Base-by-base conservation (phyloP, 2,329 filamentous ascomycete species). In the Aspergillus sp. region DNA sequence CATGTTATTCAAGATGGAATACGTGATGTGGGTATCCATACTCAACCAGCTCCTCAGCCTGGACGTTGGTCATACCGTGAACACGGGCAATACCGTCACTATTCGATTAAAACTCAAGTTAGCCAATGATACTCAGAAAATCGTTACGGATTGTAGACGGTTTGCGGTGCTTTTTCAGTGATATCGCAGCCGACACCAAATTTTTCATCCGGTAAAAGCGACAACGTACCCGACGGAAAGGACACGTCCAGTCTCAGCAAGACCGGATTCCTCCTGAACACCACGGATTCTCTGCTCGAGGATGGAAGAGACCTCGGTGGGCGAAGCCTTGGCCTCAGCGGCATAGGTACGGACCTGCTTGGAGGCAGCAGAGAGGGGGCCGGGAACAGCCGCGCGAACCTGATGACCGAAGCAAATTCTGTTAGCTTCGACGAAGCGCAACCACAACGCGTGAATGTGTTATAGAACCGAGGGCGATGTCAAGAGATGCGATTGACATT, bases 1-100 rank as follows among this genome's bases (percentile, higher is more conserved):
- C 58, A 59, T 51, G 48, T 59, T 55, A 30, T 58, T 44, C 41
- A 60, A 61, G 53, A 64, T 56, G 57, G 56, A 63, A 59, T 30
- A 30, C 4, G 26, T 11, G 1, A 30, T 11, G 26, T 3, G 26
- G 26, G 26, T 30, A 30, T 30, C 26, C 26, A 9, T 30, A 30
- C 26, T 30, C 26, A 30, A 30, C 26, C 26, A 30, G 26, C 26
- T 30, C 26, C 26, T 30, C 26, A 30, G 26, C 26, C 87, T 99
- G 95, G 83, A 99, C 95, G 80, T 99, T 99, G 90, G 87, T 91
- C 91, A 99, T 93, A 78, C 95, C 95, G 82, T 99, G 93, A 72
- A 99, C 93, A 93, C 95, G 93, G 79, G 95, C 95, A 78, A 99
- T 99, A 96, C 95, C 95, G 85, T 99, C 95, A 95, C 95, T 98